A percentile compares a stretch with the other conserved stretches of the same genome.
Conservation (phyloP, 352 stramenopile genomes). For the Phytopythium cucurbitacearum region DNA sequence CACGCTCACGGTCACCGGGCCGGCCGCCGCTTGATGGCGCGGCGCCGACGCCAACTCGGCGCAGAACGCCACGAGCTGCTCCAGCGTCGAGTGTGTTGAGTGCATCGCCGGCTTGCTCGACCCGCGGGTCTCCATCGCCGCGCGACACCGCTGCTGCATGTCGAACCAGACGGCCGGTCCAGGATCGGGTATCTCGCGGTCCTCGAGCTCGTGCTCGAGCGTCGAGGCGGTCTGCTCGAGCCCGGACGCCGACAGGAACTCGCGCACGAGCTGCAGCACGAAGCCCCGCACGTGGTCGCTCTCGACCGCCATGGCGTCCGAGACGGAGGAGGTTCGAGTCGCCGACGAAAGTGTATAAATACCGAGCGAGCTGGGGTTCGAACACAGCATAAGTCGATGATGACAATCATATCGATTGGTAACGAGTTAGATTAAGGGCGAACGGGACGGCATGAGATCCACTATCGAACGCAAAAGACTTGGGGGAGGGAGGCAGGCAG, state of each 20-base stretch:
- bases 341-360: too few relatives aligned
- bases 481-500: background rate
- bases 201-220: conserved; percentile 38
- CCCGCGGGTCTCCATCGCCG: conserved; percentile 18
- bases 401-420: too few relatives aligned
- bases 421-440: background rate
- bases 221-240: conserved; percentile 23
- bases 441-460: conserved; percentile 1
- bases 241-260: conserved; percentile 44
- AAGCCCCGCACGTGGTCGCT: conserved; percentile 15
- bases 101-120: conserved; percentile 4
- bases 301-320: background rate
- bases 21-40: conserved; percentile 14
- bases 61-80: conserved; percentile 56
- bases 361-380: too few relatives aligned
- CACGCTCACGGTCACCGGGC: conserved; percentile 31
- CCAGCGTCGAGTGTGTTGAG: conserved; percentile 18
- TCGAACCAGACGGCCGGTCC: conserved; percentile 48
- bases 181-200: conserved; percentile 16
- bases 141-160: conserved; percentile 47
- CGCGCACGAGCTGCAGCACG: conserved; percentile 47
- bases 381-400: too few relatives aligned
- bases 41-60: conserved; percentile 13
- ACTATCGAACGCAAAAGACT: background rate
- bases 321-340: too few relatives aligned